Base-by-base conservation (phyloP, 805 yeast genomes). In the Nakazawaea ishiwadae region DNA sequence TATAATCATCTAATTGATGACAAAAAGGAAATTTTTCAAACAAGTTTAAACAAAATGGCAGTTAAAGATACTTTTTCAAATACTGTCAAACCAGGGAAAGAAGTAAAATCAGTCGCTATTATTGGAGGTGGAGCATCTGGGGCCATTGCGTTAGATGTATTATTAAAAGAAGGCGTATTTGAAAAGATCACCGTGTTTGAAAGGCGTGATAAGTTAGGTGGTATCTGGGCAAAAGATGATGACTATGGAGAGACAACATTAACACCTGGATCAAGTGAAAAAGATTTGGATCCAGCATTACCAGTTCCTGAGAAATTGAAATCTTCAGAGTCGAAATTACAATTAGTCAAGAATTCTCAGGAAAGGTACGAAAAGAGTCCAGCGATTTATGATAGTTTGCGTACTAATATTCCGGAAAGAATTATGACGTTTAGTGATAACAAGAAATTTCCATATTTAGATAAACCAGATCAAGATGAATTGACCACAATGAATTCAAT, bases 51-150 rank as follows among this genome's bases (percentile, higher is more conserved):
- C 2, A 32, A 21, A 10, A 35, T 35, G 37, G 37, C 14, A 14
- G 37, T 35, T 11, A 35, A 35, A 35, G 37, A 35, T 24, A 4
- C 34, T n/a, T 4, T 20, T 14, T 29, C 10, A 20, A 18, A 29
- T 8, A 7, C 26, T 23, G 26, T 23, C 10, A 23, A 23, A 15
- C 26, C 27, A 18, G 8, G 14, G 7, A n/a, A 35, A n/a, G 28
- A 31, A 28, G 44, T 52, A 12, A 53, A 51, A 37, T 50, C 58
- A 4, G 51, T 71, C 7, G 76, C 73, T 15, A 59, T 72, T 23
- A 68, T 71, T 24, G 77, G 77, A 4, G 77, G 72, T n/a, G 77
- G 77, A 11, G 75, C 77, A 5, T 63, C 71, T 4, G 77, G 77
- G 5, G 65, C 71, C 17, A 61, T 71, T 35, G 53, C 64, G 0